Conservation (phyloP, 768 basidiomycete genomes). For the Boletus vermiculosoides region DNA sequence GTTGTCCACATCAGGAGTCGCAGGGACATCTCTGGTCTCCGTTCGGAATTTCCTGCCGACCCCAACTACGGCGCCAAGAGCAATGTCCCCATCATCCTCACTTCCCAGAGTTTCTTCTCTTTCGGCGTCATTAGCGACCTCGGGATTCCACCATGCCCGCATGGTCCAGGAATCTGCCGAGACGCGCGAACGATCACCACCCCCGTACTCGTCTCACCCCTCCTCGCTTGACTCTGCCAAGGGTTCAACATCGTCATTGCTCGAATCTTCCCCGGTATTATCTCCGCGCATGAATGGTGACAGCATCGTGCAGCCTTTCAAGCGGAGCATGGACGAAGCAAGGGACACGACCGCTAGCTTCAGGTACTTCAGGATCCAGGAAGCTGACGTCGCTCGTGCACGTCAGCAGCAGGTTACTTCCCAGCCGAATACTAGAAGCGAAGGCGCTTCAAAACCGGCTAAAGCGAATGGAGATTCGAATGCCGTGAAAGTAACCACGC, state of each 20-base stretch:
- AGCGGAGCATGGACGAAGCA: slow-evolving; percentile 47
- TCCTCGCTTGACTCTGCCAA: slow-evolving; percentile 31
- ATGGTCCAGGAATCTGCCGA: slow-evolving; percentile 25
- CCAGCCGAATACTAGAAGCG: slow-evolving; percentile 5
- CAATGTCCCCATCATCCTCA: slow-evolving; percentile 38
- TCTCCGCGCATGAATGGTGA: slow-evolving; percentile 29
- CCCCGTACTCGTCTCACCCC: slow-evolving; percentile 37
- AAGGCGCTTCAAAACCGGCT: slow-evolving; percentile 6
- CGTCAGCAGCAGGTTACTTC: slow-evolving; percentile 19
- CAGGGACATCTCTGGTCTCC: slow-evolving; percentile 36
- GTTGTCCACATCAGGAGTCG: slow-evolving; percentile 19
- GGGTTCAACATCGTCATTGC: slow-evolving; percentile 21
- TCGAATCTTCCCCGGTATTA: slow-evolving; percentile 15
- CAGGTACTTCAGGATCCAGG: slow-evolving; percentile 45
- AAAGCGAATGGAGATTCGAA: slow-evolving; percentile 14
- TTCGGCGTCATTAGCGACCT: slow-evolving; percentile 65
- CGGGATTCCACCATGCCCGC: slow-evolving; percentile 54
- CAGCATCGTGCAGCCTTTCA: slow-evolving; percentile 35
- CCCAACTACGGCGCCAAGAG: slow-evolving; percentile 35
- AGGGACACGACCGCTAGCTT: slow-evolving; percentile 48
- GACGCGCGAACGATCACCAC: slow-evolving; percentile 28
- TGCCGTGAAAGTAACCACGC: slow-evolving; percentile 9
- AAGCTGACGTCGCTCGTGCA: slow-evolving; percentile 37
- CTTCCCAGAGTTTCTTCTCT: slow-evolving; percentile 55
- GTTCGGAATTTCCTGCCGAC: slow-evolving; percentile 60